These are phyloP conservation scores for Cercospora zeae-maydis DNA, from an alignment of 2,329 filamentous ascomycete genomes.

Conservation along the genomic window DNA sequence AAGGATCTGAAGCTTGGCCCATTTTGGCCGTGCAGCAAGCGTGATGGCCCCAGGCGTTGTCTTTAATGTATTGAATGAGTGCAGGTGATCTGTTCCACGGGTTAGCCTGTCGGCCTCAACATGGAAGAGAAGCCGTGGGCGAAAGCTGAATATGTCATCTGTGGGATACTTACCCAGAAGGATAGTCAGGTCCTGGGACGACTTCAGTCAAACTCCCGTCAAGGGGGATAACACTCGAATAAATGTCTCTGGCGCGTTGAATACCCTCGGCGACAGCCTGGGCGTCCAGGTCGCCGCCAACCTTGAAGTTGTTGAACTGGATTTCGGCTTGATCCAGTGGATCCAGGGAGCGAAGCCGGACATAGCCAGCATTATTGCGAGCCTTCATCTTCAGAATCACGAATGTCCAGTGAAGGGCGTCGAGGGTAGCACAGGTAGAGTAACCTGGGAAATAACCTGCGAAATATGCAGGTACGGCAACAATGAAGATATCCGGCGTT, in stretches of 20 bases:
- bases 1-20: conserved; percentile 51
- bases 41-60: conserved; percentile 55
- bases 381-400: conserved; percentile 59
- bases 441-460: conserved; percentile 55
- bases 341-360: conserved; percentile 58
- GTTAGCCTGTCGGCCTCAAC: neutral
- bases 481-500: conserved; percentile 50
- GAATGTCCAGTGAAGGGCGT: conserved; percentile 47
- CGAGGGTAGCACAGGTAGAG: conserved; percentile 40
- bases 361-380: conserved; percentile 58
- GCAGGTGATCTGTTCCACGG: conserved; percentile 30
- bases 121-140: no score
- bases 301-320: conserved; percentile 57
- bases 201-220: conserved; percentile 30
- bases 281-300: conserved; percentile 35
- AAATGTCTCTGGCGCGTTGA: conserved; percentile 44
- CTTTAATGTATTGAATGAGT: conserved; percentile 46
- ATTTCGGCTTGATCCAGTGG: conserved; percentile 63
- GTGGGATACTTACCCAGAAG: neutral
- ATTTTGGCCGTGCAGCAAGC: conserved; percentile 55
- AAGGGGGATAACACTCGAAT: conserved; percentile 5
- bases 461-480: conserved; percentile 54
- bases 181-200: conserved; percentile 40
- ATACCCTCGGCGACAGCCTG: conserved; percentile 55
- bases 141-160: no score